phyloP scores from a whole-genome alignment of 805 yeast species.

The Lipomyces spencermartinsiae region DNA sequence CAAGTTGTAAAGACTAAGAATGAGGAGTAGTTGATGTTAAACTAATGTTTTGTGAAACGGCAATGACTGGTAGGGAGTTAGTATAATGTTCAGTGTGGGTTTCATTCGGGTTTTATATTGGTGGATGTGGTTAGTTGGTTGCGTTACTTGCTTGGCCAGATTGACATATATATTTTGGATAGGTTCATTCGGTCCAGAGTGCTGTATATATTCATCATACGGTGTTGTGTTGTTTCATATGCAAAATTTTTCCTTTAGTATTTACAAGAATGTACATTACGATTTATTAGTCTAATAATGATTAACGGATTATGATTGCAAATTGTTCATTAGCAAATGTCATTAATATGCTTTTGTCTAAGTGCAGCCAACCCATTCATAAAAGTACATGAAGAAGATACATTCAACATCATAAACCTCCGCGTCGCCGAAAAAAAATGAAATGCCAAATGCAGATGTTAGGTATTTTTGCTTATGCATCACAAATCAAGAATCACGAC shows the following conservation, averaged over 20 bases:
- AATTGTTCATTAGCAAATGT: neutral
- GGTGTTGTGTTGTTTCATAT: neutral
- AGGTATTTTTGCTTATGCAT: neutral
- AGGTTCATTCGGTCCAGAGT: neutral
- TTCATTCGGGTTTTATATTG: neutral
- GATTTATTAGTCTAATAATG: neutral
- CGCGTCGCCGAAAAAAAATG: neutral
- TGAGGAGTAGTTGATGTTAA: neutral
- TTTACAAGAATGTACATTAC: neutral
- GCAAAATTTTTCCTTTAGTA: neutral
- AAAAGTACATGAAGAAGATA: neutral
- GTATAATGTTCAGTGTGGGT: neutral
- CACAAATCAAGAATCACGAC: neutral
- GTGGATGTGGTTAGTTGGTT: neutral
- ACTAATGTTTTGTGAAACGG: neutral
- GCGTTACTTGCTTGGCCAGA: neutral
- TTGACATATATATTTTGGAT: too few relatives aligned
- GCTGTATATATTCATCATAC: neutral
- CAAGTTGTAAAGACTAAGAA: conserved; percentile 13
- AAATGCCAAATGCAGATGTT: neutral
- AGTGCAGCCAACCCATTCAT: neutral
- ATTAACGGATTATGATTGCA: neutral
- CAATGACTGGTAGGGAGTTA: neutral
- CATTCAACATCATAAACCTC: neutral
- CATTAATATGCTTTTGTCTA: neutral